phyloP scores from a whole-genome alignment of 371 early-diverging fungal species.

The Lichtheimia ornata region DNA sequence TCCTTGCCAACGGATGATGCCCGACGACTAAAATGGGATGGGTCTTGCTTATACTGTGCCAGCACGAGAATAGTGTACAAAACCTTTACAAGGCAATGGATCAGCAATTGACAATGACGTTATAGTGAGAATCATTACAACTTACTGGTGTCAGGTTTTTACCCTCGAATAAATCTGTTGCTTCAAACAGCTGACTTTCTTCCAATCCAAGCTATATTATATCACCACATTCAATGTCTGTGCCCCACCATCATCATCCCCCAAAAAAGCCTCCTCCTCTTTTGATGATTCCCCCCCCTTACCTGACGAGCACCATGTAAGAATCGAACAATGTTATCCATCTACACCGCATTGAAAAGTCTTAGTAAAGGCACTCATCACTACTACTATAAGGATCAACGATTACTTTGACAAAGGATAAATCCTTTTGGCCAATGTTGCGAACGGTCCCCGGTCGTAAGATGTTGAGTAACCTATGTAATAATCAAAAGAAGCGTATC shows the following conservation, averaged over 20 bases:
- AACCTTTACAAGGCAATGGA: neutral
- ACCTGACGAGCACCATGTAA: slow-evolving; percentile 61
- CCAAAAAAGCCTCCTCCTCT: too few species aligned
- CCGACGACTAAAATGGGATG: neutral
- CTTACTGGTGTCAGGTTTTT: slow-evolving; percentile 83
- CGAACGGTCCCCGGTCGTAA: slow-evolving; percentile 73
- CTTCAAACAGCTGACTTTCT: slow-evolving; percentile 84
- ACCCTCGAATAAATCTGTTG: slow-evolving; percentile 88
- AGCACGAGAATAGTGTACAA: slow-evolving; percentile 10
- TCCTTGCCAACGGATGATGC: neutral
- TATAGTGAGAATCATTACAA: neutral
- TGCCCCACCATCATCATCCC: neutral
- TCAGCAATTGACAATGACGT: neutral
- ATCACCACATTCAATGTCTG: slow-evolving; percentile 3
- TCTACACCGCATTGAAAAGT: slow-evolving; percentile 39
- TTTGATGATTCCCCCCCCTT: slow-evolving; percentile 39
- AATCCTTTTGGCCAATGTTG: slow-evolving; percentile 64
- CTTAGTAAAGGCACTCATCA: neutral
- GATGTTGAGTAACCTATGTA: slow-evolving; percentile 67
- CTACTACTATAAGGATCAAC: neutral
- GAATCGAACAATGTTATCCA: slow-evolving; percentile 81
- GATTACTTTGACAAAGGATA: slow-evolving; percentile 76
- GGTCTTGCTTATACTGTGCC: slow-evolving; percentile 7
- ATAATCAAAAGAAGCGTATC: neutral
- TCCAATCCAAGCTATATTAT: slow-evolving; percentile 71